phyloP scores from a whole-genome alignment of 805 yeast genomes.

The Grigorovia transvaalensis region DNA sequence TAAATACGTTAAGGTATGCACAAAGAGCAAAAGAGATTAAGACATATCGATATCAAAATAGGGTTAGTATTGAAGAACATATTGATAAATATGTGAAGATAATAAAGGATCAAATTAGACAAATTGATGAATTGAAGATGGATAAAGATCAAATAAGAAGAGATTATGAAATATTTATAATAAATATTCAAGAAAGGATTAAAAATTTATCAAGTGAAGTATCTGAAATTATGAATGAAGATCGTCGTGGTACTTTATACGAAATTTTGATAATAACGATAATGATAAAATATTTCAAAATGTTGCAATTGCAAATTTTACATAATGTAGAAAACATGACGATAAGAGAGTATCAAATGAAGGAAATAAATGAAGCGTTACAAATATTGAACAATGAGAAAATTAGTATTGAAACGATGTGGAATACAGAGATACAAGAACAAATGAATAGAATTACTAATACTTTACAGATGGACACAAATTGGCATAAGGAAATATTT shows the following conservation, averaged over 20 bases:
- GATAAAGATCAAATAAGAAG: constrained; percentile 39
- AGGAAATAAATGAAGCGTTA: constrained; percentile 28
- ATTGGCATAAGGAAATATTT: not conserved
- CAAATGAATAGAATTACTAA: not conserved
- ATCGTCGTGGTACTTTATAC: not conserved
- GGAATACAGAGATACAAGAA: not conserved
- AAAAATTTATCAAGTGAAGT: not conserved
- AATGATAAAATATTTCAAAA: constrained; percentile 35
- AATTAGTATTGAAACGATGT: not conserved
- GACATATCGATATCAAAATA: constrained; percentile 66
- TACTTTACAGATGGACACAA: not conserved
- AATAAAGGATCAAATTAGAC: constrained; percentile 71
- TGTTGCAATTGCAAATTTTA: constrained; percentile 22
- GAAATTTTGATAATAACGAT: constrained; percentile 21
- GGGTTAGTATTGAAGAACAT: constrained; percentile 67
- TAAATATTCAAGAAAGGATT: constrained; percentile 24
- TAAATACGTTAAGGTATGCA: constrained; percentile 85
- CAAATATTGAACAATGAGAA: constrained; percentile 13
- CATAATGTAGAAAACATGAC: not conserved
- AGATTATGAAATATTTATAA: constrained; percentile 34
- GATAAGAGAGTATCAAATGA: constrained; percentile 29
- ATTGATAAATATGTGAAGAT: constrained; percentile 75
- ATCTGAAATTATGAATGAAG: not conserved
- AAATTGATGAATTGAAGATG: constrained; percentile 54
- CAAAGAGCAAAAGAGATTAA: constrained; percentile 84